These are phyloP conservation scores for Galeopsis tetrahit DNA, from an alignment of 257 asterid species.

Conservation along the genomic window DNA sequence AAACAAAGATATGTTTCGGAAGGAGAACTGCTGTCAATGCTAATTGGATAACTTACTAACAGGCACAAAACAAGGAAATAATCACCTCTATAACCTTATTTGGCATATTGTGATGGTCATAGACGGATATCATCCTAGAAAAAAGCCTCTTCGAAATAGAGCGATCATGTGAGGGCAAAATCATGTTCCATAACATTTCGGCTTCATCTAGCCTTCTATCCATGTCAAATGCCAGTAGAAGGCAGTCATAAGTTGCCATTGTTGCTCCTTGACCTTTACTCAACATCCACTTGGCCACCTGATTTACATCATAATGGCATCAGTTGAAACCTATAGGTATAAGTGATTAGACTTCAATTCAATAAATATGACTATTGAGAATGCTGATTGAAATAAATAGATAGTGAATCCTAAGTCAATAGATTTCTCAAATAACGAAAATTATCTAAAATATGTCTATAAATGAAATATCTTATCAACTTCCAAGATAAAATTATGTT, in stretches of 20 bases:
- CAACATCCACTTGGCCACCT: conserved; percentile 81
- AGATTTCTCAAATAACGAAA: neutral
- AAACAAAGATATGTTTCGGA: neutral
- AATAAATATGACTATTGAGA: neutral
- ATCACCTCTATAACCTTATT: conserved; percentile 76
- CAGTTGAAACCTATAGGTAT: conserved; percentile 15
- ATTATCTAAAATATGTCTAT: neutral
- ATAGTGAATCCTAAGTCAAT: conserved; percentile 8
- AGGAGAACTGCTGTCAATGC: neutral
- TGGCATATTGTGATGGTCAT: conserved; percentile 71
- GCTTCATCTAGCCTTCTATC: conserved; percentile 88
- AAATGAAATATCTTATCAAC: neutral
- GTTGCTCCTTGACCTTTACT: conserved; percentile 93
- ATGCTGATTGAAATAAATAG: neutral
- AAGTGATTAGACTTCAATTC: conserved; percentile 3
- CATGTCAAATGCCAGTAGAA: conserved; percentile 86
- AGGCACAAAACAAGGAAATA: conserved; percentile 24
- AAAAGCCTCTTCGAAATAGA: conserved; percentile 76
- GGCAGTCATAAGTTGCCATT: conserved; percentile 78
- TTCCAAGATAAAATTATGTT: conserved; percentile 10
- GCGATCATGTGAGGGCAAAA: conserved; percentile 70
- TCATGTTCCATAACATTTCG: conserved; percentile 76
- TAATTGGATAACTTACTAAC: neutral
- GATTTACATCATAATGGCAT: conserved; percentile 35
- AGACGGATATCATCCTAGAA: conserved; percentile 86